A percentile compares a stretch with the other conserved stretches of the same genome.
Conservation (phyloP, 1,284 basidiomycete genomes). For the Trametes sp. region DNA sequence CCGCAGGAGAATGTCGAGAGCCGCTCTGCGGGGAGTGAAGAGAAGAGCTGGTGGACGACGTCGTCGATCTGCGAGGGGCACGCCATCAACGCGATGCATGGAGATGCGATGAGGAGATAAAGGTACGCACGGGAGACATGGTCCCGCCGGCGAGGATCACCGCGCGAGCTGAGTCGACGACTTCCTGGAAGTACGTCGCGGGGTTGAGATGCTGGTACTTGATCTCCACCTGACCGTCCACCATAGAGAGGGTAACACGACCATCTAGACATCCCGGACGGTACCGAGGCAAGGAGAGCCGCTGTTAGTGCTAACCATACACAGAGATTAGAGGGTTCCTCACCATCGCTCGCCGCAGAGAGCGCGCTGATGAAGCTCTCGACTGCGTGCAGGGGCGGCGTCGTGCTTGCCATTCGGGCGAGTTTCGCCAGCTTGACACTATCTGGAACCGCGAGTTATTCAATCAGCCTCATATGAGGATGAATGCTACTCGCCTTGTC, state of each 20-base stretch:
- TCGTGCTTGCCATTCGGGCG: constrained; percentile 44
- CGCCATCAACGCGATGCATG: neutral
- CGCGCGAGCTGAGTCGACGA: constrained; percentile 82
- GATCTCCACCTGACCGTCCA: constrained; percentile 66
- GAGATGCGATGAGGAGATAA: neutral
- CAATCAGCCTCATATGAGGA: neutral
- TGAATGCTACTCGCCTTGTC: constrained; percentile 42
- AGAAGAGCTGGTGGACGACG: constrained; percentile 85
- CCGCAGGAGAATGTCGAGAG: constrained; percentile 89
- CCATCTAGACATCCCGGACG: constrained; percentile 57
- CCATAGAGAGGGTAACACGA: constrained; percentile 62
- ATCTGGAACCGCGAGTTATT: constrained; percentile 26
- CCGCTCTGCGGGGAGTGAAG: constrained; percentile 65
- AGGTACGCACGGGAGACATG: constrained; percentile 85
- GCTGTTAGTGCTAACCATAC: neutral
- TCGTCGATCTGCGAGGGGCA: constrained; percentile 77
- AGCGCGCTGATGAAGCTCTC: constrained; percentile 89
- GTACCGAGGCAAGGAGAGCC: neutral
- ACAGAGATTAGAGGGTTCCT: constrained; percentile 32
- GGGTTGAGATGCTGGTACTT: constrained; percentile 98
- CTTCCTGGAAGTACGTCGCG: constrained; percentile 83
- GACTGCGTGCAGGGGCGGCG: constrained; percentile 86
- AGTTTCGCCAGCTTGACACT: constrained; percentile 41
- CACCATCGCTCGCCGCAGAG: constrained; percentile 83
- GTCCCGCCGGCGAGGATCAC: constrained; percentile 95